Percentiles rank a stretch among this genome's conserved stretches.
Evolutionary conservation across 306 rosid species (phyloP).

Genomic region (Herpetospermum pedunculosum): DNA sequence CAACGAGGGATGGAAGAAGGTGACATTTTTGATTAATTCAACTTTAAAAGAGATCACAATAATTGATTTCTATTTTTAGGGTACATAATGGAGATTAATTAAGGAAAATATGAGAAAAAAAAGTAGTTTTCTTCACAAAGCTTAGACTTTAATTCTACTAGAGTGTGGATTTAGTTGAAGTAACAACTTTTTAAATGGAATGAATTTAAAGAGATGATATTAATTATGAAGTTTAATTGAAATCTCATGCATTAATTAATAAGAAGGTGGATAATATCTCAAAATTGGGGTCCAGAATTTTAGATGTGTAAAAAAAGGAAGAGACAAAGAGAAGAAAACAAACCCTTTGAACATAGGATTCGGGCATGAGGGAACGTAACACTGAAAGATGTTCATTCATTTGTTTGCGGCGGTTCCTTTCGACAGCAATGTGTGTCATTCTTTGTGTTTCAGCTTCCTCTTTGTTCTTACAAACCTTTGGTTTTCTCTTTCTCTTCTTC

Average conservation of each 20-base stretch:
- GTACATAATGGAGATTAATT: too few species aligned
- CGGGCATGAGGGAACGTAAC: conserved; percentile 85
- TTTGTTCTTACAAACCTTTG: conserved; percentile 68
- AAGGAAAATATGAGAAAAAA: too few species aligned
- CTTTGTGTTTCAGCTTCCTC: conserved; percentile 93
- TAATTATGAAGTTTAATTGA: too few species aligned
- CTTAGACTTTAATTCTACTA: too few species aligned
- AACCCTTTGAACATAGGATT: conserved; percentile 84
- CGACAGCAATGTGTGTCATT: conserved; percentile 89
- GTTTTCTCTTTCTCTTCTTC: conserved; percentile 68
- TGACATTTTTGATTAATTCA: not conserved
- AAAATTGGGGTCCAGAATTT: not conserved
- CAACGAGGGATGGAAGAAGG: not conserved
- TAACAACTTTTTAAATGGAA: too few species aligned
- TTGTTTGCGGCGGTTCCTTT: conserved; percentile 79
- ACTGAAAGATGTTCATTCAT: conserved; percentile 89
- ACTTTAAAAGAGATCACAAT: not conserved
- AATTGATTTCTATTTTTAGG: too few species aligned
- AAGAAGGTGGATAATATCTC: too few species aligned
- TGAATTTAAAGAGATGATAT: too few species aligned
- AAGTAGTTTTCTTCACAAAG: too few species aligned
- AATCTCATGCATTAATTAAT: not conserved
- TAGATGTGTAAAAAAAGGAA: not conserved
- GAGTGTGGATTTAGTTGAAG: too few species aligned
- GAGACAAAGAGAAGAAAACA: conserved; percentile 1